Base-by-base conservation (phyloP, 2,329 filamentous ascomycete species). In the Ophiostoma populinum region DNA sequence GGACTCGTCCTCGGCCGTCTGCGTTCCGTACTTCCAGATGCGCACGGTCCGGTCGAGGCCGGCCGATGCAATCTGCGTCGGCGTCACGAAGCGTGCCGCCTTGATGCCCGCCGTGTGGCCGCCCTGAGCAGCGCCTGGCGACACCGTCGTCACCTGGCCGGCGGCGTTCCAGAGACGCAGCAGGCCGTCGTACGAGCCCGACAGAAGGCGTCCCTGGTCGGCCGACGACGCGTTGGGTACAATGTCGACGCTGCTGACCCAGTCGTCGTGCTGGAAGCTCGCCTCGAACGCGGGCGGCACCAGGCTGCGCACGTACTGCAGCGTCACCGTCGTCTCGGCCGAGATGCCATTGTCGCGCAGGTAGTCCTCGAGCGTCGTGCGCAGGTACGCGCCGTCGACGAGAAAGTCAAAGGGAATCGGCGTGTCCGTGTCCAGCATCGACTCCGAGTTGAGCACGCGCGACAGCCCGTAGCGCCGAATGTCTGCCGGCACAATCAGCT, bases 241-340 rank as follows among this genome's bases (percentile, higher is more conserved):
- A 5, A 92, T 70, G 53, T 94, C 85, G 18, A 95, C 74, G 18
- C 72, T 70, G 52, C 81, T 82, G 32, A 98, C 80, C 90, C 90
- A 98, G 55, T 95, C 90, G 50, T 98, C 86, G 54, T 98, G 87
- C 59, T 94, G 78, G 53, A 93, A 98, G 51, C 80, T 90, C 10
- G 85, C 79, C 46, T 92, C 75, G 54, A 90, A 87, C 24, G 80
- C 66, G 13, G 90, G 90, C 7, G 90, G 90, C 40, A 94, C 74
- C 46, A 94, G 62, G 43, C 85, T 90, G 48, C 85, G 78, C 24
- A 94, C 83, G 56, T 95, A 98, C 61, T 95, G 86, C 38, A 98
- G 68, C 24, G 77, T 79, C 35, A 98, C 61, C 4, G 79, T 87
- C 5, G 77, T 80, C 61, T 98, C 90, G 27, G 83, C 71, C 15